phyloP scores from a whole-genome alignment of 2,329 filamentous ascomycete genomes.

The Cladosporium austrohemisphaericum region DNA sequence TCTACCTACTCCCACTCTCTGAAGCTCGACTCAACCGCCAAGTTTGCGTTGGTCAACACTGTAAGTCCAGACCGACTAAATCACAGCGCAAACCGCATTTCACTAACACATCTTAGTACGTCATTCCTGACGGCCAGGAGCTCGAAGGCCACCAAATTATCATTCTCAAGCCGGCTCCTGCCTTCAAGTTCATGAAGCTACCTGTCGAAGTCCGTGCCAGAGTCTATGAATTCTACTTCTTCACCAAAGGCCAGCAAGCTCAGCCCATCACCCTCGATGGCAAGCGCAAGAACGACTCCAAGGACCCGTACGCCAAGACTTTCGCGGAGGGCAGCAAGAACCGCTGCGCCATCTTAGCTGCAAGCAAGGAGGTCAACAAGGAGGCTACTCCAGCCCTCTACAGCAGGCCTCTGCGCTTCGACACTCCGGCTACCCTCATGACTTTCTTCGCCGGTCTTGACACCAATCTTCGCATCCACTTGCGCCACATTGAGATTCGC shows the following conservation, averaged over 20 bases:
- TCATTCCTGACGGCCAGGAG: slow-evolving; percentile 29
- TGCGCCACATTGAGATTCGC: slow-evolving; percentile 28
- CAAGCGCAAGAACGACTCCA: slow-evolving; percentile 28
- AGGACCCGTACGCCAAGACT: slow-evolving; percentile 29
- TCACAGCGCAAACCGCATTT: no score
- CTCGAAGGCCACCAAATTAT: slow-evolving; percentile 34
- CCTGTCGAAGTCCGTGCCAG: slow-evolving; percentile 26
- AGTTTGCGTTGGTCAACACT: slow-evolving; percentile 33
- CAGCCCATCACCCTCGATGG: slow-evolving; percentile 29
- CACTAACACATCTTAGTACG: slow-evolving; percentile 21
- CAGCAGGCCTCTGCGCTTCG: slow-evolving; percentile 30
- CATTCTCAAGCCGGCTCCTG: slow-evolving; percentile 32
- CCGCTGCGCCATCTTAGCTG: slow-evolving; percentile 31
- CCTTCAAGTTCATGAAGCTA: slow-evolving; percentile 34
- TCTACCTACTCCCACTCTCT: slow-evolving; percentile 27
- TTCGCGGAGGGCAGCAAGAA: slow-evolving; percentile 31
- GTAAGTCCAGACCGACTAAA: slow-evolving; percentile 21
- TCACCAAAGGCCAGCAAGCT: slow-evolving; percentile 23
- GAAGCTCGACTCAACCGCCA: slow-evolving; percentile 29
- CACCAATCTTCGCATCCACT: slow-evolving; percentile 19
- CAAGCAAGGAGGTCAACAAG: slow-evolving; percentile 33
- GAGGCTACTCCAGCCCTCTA: slow-evolving; percentile 34
- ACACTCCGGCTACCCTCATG: slow-evolving; percentile 29
- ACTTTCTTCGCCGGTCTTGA: slow-evolving; percentile 31
- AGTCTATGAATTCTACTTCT: slow-evolving; percentile 32